These are phyloP conservation scores for Pinus tabuliformis DNA, from an alignment of 75 land plant species.

Conservation along the genomic window DNA sequence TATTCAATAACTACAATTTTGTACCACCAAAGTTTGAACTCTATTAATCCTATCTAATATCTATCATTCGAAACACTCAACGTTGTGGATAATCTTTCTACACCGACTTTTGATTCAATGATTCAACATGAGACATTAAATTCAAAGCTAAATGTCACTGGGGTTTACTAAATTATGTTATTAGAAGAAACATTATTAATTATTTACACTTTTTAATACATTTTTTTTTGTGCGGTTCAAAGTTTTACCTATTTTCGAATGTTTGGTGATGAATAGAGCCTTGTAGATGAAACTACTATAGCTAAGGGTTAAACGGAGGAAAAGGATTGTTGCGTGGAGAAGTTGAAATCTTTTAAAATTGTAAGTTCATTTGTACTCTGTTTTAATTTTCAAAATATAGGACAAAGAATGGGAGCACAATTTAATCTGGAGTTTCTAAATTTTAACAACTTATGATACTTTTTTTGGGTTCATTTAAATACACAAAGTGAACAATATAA, in stretches of 20 bases:
- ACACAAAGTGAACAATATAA: background rate
- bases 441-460: background rate
- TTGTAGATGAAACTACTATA: slow-evolving; percentile 54
- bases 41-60: too few relatives aligned
- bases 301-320: slow-evolving; percentile 42
- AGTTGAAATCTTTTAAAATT: slow-evolving; percentile 53
- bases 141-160: slow-evolving; percentile 1
- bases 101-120: too few relatives aligned
- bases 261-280: slow-evolving; percentile 4
- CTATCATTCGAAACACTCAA: too few relatives aligned
- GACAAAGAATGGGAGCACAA: background rate
- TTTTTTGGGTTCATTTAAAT: background rate
- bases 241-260: background rate
- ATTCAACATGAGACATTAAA: background rate
- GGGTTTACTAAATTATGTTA: background rate
- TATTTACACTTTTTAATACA: background rate
- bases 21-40: too few relatives aligned
- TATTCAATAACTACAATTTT: too few relatives aligned
- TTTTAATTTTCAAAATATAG: background rate
- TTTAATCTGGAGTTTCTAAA: background rate
- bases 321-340: slow-evolving; percentile 56
- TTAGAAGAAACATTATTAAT: too few relatives aligned
- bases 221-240: background rate
- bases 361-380: slow-evolving; percentile 21
- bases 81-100: too few relatives aligned